A percentile compares a stretch with the other conserved stretches of the same genome.
Evolutionary conservation across 192 early-diverging fungal genomes (phyloP).

Genomic region (Umbelopsis sp.): DNA sequence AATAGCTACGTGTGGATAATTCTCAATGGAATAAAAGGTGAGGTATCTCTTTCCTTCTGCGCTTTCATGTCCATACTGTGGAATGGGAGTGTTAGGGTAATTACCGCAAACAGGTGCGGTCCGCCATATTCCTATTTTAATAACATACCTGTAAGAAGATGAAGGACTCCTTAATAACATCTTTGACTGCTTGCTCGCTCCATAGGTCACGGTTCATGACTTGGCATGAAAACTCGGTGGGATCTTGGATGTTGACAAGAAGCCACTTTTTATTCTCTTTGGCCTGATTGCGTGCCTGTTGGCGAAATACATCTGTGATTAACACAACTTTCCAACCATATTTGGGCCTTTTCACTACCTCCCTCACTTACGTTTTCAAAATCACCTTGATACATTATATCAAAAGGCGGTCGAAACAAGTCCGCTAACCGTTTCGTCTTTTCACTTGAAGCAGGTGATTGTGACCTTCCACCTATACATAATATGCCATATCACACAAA

Average conservation of each 20-base stretch:
- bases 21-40: conserved; percentile 69
- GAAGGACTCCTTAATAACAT: conserved; percentile 78
- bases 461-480: neutral
- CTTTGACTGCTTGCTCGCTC: conserved; percentile 77
- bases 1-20: conserved; percentile 84
- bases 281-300: conserved; percentile 65
- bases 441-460: conserved; percentile 26
- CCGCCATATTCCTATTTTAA: too few species aligned
- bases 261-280: conserved; percentile 73
- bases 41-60: conserved; percentile 71
- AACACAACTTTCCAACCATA: too few species aligned
- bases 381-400: conserved; percentile 79
- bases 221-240: conserved; percentile 85
- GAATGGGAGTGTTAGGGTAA: neutral
- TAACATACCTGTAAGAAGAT: conserved; percentile 77
- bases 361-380: conserved; percentile 60
- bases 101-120: too few species aligned
- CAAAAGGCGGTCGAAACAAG: conserved; percentile 84
- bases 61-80: conserved; percentile 59
- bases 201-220: conserved; percentile 93
- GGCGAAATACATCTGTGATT: neutral
- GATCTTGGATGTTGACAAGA: conserved; percentile 84
- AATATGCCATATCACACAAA: neutral
- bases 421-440: conserved; percentile 67
- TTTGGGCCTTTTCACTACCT: neutral